Percentiles rank a stretch among this genome's conserved stretches.
Conservation (phyloP, 2,329 filamentous ascomycete species). For the Aspergillus alliaceus region DNA sequence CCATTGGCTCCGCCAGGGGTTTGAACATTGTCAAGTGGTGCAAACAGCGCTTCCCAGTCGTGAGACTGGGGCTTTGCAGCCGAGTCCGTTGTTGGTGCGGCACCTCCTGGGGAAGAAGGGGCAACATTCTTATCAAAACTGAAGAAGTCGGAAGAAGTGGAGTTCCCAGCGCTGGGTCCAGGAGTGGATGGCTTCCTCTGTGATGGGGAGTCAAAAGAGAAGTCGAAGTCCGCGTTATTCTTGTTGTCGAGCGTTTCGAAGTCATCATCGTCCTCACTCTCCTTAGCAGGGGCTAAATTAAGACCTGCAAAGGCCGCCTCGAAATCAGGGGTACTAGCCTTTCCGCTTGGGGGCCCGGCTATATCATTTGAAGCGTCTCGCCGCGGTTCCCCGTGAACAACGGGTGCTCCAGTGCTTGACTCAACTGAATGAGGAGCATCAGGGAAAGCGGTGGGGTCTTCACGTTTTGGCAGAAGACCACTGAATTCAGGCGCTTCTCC, state of each 20-base stretch:
- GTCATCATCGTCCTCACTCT: conserved; percentile 58
- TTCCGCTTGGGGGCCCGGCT: conserved; percentile 25
- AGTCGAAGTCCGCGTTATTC: conserved; percentile 44
- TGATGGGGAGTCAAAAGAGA: conserved; percentile 46
- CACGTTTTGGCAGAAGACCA: conserved; percentile 41
- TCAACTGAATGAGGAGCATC: conserved; percentile 43
- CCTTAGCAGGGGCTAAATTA: conserved; percentile 45
- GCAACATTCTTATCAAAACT: conserved; percentile 34
- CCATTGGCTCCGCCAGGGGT: conserved; percentile 19
- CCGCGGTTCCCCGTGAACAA: conserved; percentile 37
- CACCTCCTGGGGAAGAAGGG: conserved; percentile 39
- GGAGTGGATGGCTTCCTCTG: conserved; percentile 28
- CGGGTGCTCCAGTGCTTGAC: conserved; percentile 34
- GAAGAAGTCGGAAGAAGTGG: conserved; percentile 39
- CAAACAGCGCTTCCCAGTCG: conserved; percentile 96
- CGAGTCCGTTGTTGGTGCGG: conserved; percentile 40
- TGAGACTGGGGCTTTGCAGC: conserved; percentile 52
- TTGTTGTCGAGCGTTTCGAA: conserved; percentile 33
- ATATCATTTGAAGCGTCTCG: conserved; percentile 14
- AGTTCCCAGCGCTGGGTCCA: conserved; percentile 19
- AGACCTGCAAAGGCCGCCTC: conserved; percentile 48
- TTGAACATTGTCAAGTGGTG: conserved; percentile 63
- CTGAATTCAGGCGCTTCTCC: conserved; percentile 39
- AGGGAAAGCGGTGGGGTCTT: conserved; percentile 39
- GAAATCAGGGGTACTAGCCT: conserved; percentile 43